Evolutionary conservation across 2,329 filamentous ascomycete species (phyloP), one percentile per base, ranked within the genome.

Genomic region (Sarocladium oryzae): DNA sequence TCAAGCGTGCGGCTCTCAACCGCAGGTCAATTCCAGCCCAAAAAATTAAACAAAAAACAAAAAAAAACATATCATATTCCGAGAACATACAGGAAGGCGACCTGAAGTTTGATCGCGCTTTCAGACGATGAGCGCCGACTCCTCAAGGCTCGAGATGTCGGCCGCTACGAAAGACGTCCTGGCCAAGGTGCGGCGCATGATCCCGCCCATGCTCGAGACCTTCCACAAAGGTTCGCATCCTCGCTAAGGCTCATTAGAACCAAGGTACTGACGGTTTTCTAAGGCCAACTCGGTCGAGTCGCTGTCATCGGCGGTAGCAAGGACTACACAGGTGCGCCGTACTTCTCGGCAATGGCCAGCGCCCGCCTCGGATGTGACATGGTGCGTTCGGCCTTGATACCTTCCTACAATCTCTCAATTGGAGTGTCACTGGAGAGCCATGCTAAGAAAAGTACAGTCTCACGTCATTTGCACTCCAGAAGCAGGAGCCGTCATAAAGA

Each of bases 341-440:
- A 96, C 72, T 99, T 99, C 71, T 96, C 92, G 18, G 91, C 92
- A 57, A 96, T 96, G 84, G 93, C 93, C 11, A 96, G 89, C 57
- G 93, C 93, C 43, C 83, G 87, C 62, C 72, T 97, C 53, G 93
- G 92, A 4, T 89, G 86, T 62, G 90, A 96, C 63, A 88, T 96
- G 88, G 89, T 92, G 75, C 51, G 70, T 21, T 40, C 36, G 7
- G 4, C 28, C 28, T 30, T n/a, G n/a, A n/a, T n/a, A n/a, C n/a
- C n/a, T n/a, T n/a, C n/a, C n/a, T n/a, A n/a, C n/a, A n/a, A n/a
- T n/a, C n/a, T n/a, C n/a, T n/a, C n/a, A n/a, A n/a, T n/a, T n/a
- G n/a, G n/a, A n/a, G n/a, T n/a, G n/a, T n/a, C n/a, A n/a, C n/a
- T n/a, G n/a, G n/a, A n/a, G n/a, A n/a, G n/a, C n/a, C n/a, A n/a